These are phyloP conservation scores for Diospyros kaki DNA, from an alignment of 148 eudicot species.

Conservation along the genomic window DNA sequence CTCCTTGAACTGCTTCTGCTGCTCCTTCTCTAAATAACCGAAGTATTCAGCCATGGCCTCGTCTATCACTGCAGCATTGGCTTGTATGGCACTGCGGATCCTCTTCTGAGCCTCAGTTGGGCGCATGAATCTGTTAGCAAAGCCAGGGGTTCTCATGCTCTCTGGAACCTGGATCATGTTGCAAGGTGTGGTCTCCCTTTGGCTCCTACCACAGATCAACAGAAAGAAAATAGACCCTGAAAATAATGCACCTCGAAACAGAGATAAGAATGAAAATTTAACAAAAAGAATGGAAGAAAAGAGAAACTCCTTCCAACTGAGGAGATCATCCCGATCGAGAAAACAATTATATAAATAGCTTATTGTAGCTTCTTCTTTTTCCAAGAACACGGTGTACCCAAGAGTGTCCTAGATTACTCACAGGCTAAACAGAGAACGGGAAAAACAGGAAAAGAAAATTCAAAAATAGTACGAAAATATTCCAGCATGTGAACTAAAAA, in stretches of 20 bases:
- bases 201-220: slow-evolving; percentile 29
- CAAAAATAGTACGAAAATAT: too few species aligned
- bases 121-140: slow-evolving; percentile 29
- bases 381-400: background rate
- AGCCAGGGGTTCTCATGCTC: slow-evolving; percentile 37
- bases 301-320: background rate
- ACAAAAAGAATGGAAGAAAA: background rate
- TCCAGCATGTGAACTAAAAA: too few species aligned
- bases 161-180: slow-evolving; percentile 42
- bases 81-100: slow-evolving; percentile 15
- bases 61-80: slow-evolving; percentile 25
- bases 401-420: background rate
- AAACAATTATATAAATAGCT: background rate
- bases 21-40: slow-evolving; percentile 31
- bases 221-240: background rate
- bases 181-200: slow-evolving; percentile 64
- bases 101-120: slow-evolving; percentile 16
- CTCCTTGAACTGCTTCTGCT: slow-evolving; percentile 35
- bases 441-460: too few species aligned
- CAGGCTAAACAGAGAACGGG: too few species aligned
- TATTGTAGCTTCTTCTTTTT: background rate
- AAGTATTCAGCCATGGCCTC: slow-evolving; percentile 46
- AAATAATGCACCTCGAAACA: background rate
- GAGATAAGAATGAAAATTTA: background rate
- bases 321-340: background rate